Conservation (phyloP, 148 eudicot species). For the Rhododendron griersonianum region DNA sequence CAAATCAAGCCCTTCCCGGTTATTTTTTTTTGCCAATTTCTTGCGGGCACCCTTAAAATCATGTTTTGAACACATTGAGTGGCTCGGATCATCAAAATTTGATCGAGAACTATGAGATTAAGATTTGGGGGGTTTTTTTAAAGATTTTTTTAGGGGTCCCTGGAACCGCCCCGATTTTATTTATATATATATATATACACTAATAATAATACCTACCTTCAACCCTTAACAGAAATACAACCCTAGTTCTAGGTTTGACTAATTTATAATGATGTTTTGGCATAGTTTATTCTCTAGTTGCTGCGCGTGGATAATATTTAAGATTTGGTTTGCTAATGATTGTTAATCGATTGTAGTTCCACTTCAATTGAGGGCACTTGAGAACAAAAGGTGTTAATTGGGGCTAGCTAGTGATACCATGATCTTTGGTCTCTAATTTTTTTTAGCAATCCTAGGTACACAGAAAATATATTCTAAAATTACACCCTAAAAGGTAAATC, state of each 20-base stretch:
- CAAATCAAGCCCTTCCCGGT: no score
- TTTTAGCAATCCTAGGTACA: background rate
- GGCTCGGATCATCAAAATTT: no score
- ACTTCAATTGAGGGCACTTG: background rate
- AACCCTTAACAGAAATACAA: background rate
- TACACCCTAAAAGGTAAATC: no score
- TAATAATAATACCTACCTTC: background rate
- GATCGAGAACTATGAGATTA: no score
- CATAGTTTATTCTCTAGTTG: slow-evolving; percentile 1
- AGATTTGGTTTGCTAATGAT: slow-evolving; percentile 10
- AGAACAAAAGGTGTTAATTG: background rate
- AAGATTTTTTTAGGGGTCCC: no score
- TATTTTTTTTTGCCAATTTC: no score
- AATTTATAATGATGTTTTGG: background rate
- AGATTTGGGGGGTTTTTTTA: no score
- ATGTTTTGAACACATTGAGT: no score
- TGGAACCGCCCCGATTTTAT: no score
- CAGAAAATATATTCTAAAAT: no score
- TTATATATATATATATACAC: background rate
- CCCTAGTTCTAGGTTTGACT: slow-evolving; percentile 4
- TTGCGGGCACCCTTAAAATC: no score
- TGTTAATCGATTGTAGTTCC: slow-evolving; percentile 6
- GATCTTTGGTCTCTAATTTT: background rate
- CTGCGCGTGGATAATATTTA: slow-evolving; percentile 7
- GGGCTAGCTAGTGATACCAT: slow-evolving; percentile 1